These are phyloP conservation scores for Planoprotostelium fungivorum DNA, from an alignment of 78 protist species.

Conservation along the genomic window DNA sequence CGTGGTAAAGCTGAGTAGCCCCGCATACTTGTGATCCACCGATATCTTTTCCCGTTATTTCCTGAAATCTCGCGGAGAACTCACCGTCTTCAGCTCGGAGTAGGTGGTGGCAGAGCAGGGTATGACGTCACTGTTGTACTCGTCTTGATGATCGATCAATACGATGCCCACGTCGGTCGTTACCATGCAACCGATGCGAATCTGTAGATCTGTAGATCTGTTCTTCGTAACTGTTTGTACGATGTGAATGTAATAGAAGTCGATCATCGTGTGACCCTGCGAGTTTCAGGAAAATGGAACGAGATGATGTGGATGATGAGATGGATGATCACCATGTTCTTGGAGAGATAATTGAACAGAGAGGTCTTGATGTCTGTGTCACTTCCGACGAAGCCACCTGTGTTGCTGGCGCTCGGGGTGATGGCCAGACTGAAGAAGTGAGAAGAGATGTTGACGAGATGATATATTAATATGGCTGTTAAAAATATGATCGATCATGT, in stretches of 20 bases:
- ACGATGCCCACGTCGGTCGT: background rate
- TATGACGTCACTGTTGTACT: background rate
- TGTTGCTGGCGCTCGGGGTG: background rate
- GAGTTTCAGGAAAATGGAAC: background rate
- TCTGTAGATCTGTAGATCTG: background rate
- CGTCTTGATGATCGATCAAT: background rate
- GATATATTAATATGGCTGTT: background rate
- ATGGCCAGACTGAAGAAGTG: background rate
- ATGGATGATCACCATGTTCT: background rate
- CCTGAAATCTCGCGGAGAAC: background rate
- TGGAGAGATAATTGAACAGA: background rate
- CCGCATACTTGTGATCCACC: background rate
- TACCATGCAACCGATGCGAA: background rate
- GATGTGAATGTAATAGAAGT: background rate
- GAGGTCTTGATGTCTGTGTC: background rate
- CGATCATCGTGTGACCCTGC: background rate
- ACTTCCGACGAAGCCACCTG: background rate
- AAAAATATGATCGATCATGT: background rate
- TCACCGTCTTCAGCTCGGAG: background rate
- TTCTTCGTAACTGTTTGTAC: background rate
- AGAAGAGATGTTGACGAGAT: background rate
- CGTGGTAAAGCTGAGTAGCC: background rate
- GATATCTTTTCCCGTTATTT: too few species aligned
- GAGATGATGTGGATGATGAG: background rate
- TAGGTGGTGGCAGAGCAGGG: background rate